Evolutionary conservation across 768 basidiomycete genomes (phyloP).

Genomic region (Clitopilus passeckerianus): DNA sequence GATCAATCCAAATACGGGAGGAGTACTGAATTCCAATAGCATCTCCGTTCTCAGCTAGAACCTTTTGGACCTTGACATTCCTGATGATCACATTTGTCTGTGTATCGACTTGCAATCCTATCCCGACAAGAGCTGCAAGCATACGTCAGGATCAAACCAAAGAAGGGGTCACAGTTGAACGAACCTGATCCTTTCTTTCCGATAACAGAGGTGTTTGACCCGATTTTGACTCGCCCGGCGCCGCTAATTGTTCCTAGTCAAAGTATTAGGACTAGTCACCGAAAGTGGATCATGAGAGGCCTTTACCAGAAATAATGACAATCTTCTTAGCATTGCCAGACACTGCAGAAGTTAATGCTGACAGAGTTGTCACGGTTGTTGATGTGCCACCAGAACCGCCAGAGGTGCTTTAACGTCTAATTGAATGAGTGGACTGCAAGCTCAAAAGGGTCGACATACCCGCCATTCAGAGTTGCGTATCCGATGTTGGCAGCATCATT

Average conservation of each 20-base stretch:
- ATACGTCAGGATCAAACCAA: too few species aligned
- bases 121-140: conserved; percentile 29
- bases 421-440: not conserved
- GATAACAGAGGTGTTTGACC: conserved; percentile 38
- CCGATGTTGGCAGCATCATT: conserved; percentile 33
- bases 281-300: not conserved
- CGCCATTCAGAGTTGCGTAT: conserved; percentile 33
- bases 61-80: conserved; percentile 45
- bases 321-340: conserved; percentile 33
- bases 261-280: not conserved
- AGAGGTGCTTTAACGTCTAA: conserved; percentile 24
- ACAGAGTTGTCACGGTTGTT: conserved; percentile 40
- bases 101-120: conserved; percentile 39
- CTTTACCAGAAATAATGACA: conserved; percentile 36
- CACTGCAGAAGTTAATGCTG: conserved; percentile 35
- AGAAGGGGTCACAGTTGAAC: too few species aligned
- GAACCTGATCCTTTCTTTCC: conserved; percentile 31
- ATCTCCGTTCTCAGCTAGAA: conserved; percentile 38
- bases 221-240: conserved; percentile 32
- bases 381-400: conserved; percentile 38
- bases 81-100: conserved; percentile 42
- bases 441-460: conserved; percentile 15
- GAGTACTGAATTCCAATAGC: conserved; percentile 37
- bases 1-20: conserved; percentile 39
- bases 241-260: conserved; percentile 36